These are phyloP conservation scores for Kwoniella sp. DNA, from an alignment of 768 basidiomycete species.

Conservation along the genomic window DNA sequence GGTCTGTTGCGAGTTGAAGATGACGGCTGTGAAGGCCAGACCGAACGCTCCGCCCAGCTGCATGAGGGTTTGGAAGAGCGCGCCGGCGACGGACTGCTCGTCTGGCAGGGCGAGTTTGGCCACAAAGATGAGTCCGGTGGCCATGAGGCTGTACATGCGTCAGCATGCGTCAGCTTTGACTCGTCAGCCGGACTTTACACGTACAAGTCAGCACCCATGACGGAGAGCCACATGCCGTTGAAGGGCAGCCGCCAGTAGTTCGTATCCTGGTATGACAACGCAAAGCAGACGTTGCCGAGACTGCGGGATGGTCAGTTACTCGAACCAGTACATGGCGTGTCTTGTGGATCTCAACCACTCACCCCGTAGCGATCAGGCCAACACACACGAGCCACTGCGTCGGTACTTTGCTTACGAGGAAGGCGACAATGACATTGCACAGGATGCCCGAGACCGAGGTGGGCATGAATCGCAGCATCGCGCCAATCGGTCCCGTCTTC, in stretches of 20 bases:
- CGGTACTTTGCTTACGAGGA: conserved; percentile 34
- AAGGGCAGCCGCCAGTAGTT: conserved; percentile 35
- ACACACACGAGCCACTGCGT: conserved; percentile 44
- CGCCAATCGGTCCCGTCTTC: conserved; percentile 7
- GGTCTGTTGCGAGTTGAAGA: conserved; percentile 18
- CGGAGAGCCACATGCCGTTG: conserved; percentile 25
- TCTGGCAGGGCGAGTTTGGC: conserved; percentile 33
- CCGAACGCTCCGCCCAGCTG: conserved; percentile 43
- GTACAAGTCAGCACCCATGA: conserved; percentile 43
- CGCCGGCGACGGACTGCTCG: conserved; percentile 39
- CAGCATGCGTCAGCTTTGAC: neutral
- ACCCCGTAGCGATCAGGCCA: conserved; percentile 45
- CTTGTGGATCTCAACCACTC: conserved; percentile 16
- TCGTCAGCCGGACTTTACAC: neutral
- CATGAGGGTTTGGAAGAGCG: conserved; percentile 41
- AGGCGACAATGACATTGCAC: conserved; percentile 38
- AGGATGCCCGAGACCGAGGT: conserved; percentile 33
- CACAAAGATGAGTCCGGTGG: conserved; percentile 40
- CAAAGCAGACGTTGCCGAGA: conserved; percentile 33
- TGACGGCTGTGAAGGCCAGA: conserved; percentile 38
- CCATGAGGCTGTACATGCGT: conserved; percentile 33
- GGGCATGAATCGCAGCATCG: conserved; percentile 35
- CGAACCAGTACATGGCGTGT: conserved; percentile 26
- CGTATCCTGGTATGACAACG: conserved; percentile 19
- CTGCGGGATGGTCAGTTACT: conserved; percentile 12